Conservation (phyloP, 139 green algal genomes). For the Deuterostichococcus epilithicus region DNA sequence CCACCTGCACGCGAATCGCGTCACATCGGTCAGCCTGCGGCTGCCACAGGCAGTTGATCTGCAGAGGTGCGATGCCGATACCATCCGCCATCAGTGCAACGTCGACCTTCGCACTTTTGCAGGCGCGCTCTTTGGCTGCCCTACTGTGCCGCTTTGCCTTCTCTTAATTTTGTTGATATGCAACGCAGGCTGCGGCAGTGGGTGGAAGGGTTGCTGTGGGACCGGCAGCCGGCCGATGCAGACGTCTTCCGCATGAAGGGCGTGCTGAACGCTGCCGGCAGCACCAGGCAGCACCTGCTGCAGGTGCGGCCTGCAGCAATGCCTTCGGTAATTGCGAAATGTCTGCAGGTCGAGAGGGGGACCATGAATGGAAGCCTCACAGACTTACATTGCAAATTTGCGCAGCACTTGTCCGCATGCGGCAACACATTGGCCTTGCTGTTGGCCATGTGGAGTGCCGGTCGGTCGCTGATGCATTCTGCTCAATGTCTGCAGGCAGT, state of each 20-base stretch:
- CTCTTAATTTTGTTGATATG: neutral
- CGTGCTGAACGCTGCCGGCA: conserved; percentile 54
- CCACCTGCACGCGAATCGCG: conserved; percentile 22
- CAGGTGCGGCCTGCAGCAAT: conserved; percentile 23
- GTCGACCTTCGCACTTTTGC: too few relatives aligned
- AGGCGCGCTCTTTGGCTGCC: too few relatives aligned
- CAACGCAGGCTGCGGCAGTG: conserved; percentile 34
- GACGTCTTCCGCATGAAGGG: conserved; percentile 81
- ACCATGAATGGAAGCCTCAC: too few relatives aligned
- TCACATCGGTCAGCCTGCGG: conserved; percentile 38
- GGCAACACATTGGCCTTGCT: too few relatives aligned
- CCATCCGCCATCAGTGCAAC: too few relatives aligned
- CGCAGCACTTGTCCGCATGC: too few relatives aligned
- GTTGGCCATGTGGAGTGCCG: neutral
- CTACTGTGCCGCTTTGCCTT: too few relatives aligned
- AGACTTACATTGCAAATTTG: neutral
- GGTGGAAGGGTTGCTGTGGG: conserved; percentile 67
- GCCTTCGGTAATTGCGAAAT: too few relatives aligned
- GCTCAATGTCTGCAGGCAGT: conserved; percentile 54
- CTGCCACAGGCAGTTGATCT: conserved; percentile 27
- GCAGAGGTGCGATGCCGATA: conserved; percentile 2
- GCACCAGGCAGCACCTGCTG: conserved; percentile 41
- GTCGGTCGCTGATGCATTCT: neutral
- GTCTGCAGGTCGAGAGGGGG: neutral
- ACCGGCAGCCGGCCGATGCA: conserved; percentile 1